These are phyloP conservation scores for Thalassiosira livingstoniorum DNA, from an alignment of 352 stramenopile species.

Conservation along the genomic window DNA sequence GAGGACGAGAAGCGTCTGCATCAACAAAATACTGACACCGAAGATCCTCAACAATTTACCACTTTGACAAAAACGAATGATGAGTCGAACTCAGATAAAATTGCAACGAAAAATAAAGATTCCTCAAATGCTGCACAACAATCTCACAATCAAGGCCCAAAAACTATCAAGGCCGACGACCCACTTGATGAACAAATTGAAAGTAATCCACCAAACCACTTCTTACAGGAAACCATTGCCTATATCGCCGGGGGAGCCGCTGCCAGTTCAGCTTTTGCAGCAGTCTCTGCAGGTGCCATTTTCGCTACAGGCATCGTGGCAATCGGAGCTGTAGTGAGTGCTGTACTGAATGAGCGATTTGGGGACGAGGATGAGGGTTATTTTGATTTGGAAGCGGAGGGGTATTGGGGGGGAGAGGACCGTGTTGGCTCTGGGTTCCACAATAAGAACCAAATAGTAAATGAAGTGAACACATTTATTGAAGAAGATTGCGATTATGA, in stretches of 20 bases:
- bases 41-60: background rate
- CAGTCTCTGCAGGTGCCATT: constrained; percentile 37
- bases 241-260: constrained; percentile 36
- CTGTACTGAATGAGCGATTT: constrained; percentile 20
- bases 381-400: background rate
- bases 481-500: constrained; percentile 42
- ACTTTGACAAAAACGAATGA: background rate
- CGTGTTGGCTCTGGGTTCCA: background rate
- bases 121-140: background rate
- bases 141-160: background rate
- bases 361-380: background rate
- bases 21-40: too few species aligned
- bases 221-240: constrained; percentile 48
- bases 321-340: constrained; percentile 33
- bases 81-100: background rate
- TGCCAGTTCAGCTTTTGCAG: constrained; percentile 36
- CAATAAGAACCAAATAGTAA: background rate
- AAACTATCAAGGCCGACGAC: background rate
- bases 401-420: background rate
- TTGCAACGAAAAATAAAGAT: background rate
- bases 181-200: background rate
- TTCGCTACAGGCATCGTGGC: constrained; percentile 45
- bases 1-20: too few species aligned
- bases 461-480: constrained; percentile 1
- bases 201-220: constrained; percentile 23